Percentiles rank a stretch among this genome's conserved stretches.
These are phyloP conservation scores for Moniliophthora roreri DNA, from an alignment of 1,284 basidiomycete species.

Conservation along the genomic window DNA sequence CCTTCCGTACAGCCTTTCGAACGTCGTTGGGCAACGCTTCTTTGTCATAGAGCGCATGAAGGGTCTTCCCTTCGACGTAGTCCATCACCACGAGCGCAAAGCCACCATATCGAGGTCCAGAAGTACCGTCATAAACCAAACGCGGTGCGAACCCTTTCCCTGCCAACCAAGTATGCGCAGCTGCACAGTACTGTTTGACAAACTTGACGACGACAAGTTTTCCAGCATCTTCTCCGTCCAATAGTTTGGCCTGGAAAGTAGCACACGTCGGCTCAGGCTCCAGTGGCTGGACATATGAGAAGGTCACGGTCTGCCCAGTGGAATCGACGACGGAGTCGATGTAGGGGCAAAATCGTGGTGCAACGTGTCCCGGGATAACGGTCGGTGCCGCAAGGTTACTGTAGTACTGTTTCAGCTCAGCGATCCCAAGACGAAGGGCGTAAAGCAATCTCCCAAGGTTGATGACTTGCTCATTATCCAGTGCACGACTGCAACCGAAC, in stretches of 20 bases:
- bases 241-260: no score
- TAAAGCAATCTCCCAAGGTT: no score
- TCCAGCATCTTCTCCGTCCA: no score
- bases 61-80: neutral
- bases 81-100: constrained; percentile 4
- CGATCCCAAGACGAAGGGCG: no score
- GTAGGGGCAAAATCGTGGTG: neutral
- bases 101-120: neutral
- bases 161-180: neutral
- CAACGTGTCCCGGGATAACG: no score
- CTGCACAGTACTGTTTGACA: neutral
- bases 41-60: neutral
- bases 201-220: neutral
- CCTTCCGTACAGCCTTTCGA: neutral
- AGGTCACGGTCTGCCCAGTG: neutral
- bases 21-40: neutral
- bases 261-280: neutral
- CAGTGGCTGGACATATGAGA: neutral
- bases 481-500: no score
- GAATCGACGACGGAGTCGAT: neutral
- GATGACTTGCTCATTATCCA: no score
- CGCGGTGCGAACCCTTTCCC: neutral
- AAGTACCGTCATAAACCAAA: neutral
- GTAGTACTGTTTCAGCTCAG: no score
- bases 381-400: no score